Conservation (phyloP, 305 asterid species). For the Ilex paraguariensis region DNA sequence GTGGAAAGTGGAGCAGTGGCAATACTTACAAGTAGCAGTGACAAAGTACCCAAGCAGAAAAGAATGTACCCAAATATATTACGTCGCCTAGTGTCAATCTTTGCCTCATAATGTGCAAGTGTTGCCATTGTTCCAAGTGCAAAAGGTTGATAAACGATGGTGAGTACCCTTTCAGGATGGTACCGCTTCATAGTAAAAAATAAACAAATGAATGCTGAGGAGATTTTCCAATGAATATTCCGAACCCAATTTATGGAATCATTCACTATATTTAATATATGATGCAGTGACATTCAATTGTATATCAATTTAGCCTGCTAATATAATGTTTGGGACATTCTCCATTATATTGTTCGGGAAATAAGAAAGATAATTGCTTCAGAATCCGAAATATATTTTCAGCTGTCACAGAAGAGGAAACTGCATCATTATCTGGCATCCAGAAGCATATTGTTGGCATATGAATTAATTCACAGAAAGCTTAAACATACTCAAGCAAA, state of each 20-base stretch:
- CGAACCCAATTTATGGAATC: too few relatives aligned
- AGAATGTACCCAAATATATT: slow-evolving; percentile 4
- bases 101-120: slow-evolving; percentile 9
- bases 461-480: too few relatives aligned
- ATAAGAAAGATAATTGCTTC: neutral
- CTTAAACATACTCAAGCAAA: too few relatives aligned
- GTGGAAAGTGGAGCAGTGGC: neutral
- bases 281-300: too few relatives aligned
- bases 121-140: slow-evolving; percentile 9
- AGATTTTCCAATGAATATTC: neutral
- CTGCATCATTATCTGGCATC: too few relatives aligned
- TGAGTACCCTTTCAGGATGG: slow-evolving; percentile 40
- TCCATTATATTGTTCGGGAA: too few relatives aligned
- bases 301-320: neutral
- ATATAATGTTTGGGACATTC: too few relatives aligned
- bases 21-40: slow-evolving; percentile 5
- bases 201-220: neutral
- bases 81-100: slow-evolving; percentile 11
- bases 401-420: too few relatives aligned
- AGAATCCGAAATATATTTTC: neutral
- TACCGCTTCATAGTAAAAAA: slow-evolving; percentile 19
- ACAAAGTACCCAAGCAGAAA: slow-evolving; percentile 10
- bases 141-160: slow-evolving; percentile 16
- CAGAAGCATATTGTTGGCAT: too few relatives aligned
- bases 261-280: neutral